Percentiles rank a stretch among this genome's conserved stretches.
phyloP scores from a whole-genome alignment of 2,329 filamentous ascomycete species.

The Penicillium sp. region DNA sequence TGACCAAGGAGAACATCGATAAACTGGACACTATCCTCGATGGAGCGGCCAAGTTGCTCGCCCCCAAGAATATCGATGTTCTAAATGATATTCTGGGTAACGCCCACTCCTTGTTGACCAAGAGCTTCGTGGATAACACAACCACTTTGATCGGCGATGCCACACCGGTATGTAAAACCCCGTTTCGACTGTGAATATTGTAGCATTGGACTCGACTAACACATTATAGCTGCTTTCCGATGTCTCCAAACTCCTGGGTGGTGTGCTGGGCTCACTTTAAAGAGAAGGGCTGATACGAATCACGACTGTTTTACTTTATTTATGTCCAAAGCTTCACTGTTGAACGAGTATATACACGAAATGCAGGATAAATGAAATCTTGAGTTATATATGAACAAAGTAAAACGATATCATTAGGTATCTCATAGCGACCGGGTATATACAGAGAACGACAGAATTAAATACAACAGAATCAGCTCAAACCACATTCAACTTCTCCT shows the following conservation, averaged over 20 bases:
- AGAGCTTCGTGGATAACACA: slow-evolving; percentile 30
- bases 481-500: slow-evolving; percentile 27
- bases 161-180: slow-evolving; percentile 30
- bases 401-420: slow-evolving; percentile 6
- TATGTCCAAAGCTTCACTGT: background rate
- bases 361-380: background rate
- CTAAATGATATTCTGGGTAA: slow-evolving; percentile 28
- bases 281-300: slow-evolving; percentile 2
- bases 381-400: background rate
- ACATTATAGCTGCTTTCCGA: slow-evolving; percentile 28
- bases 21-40: slow-evolving; percentile 22
- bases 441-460: background rate
- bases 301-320: slow-evolving; percentile 2
- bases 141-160: slow-evolving; percentile 33
- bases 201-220: background rate
- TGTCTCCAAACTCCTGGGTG: slow-evolving; percentile 30
- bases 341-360: slow-evolving; percentile 19
- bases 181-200: too few relatives aligned
- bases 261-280: slow-evolving; percentile 24
- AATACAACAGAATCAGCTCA: background rate
- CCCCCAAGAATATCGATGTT: slow-evolving; percentile 22
- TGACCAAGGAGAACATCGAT: slow-evolving; percentile 20
- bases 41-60: slow-evolving; percentile 24
- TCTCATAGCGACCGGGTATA: slow-evolving; percentile 11
- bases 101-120: slow-evolving; percentile 26